These are phyloP conservation scores for Colletotrichum lupini DNA, from an alignment of 2,329 filamentous ascomycete genomes.

Conservation along the genomic window DNA sequence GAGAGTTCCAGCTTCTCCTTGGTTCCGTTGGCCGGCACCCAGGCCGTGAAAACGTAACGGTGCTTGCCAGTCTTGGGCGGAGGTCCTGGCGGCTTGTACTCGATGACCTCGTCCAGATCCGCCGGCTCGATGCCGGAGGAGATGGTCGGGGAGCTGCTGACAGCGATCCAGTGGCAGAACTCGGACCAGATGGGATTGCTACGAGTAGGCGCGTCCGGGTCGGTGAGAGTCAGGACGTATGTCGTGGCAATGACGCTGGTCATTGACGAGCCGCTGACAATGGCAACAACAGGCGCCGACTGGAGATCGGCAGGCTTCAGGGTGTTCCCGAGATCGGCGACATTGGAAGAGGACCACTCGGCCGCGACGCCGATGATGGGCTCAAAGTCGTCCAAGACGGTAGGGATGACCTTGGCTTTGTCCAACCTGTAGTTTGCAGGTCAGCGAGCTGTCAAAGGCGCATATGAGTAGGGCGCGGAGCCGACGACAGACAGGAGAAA, in stretches of 20 bases:
- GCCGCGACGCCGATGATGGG: conserved; percentile 35
- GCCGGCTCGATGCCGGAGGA: conserved; percentile 36
- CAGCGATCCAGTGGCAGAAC: conserved; percentile 58
- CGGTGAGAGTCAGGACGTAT: conserved; percentile 50
- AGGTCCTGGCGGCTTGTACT: conserved; percentile 54
- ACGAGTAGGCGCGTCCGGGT: conserved; percentile 56
- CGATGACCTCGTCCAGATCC: conserved; percentile 48
- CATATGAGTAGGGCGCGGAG: too few species aligned
- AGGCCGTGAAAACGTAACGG: conserved; percentile 55
- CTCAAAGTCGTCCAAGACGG: conserved; percentile 35
- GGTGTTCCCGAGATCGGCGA: conserved; percentile 34
- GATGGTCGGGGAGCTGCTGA: conserved; percentile 41
- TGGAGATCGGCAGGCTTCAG: conserved; percentile 30
- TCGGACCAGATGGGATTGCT: conserved; percentile 56
- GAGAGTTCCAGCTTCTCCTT: conserved; percentile 46
- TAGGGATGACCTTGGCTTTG: conserved; percentile 34
- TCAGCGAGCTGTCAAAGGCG: not conserved
- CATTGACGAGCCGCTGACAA: conserved; percentile 21
- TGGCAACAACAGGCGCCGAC: conserved; percentile 25
- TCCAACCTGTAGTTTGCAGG: conserved; percentile 9
- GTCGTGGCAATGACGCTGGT: conserved; percentile 38
- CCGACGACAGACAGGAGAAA: not conserved
- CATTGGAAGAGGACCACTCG: conserved; percentile 26
- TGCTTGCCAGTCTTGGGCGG: conserved; percentile 55
- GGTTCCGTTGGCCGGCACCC: conserved; percentile 52